Base-by-base conservation (phyloP, 1,139 yeast species). In the Taphrina flavorubra region DNA sequence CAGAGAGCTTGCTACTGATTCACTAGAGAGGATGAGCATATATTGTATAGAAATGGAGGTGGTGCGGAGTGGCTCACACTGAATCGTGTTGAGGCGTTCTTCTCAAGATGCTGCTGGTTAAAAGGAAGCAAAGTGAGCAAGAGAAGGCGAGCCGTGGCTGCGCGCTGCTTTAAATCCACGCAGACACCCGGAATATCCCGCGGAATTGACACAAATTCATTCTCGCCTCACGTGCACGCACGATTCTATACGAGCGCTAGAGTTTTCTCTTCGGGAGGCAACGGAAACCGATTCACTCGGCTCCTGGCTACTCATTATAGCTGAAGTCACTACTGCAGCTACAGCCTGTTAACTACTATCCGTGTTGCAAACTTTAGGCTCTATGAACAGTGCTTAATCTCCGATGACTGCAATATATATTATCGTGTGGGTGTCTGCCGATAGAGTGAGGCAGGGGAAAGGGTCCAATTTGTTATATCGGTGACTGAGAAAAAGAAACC, bases 51-150 rank as follows among this genome's bases (percentile, higher is more conserved):
- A 46, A 20, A 46, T 46, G 10, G 51, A 25, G 31, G 31, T 25
- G 51, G 51, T 46, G 51, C 51, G 51, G 51, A 20, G 51, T 46
- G 51, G 51, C 20, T 46, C 11, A 46, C 51, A 16, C n/a, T 46
- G 51, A 2, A 25, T 1, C 1, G 31, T 46, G 3, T n/a, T 46
- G 11, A 8, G 51, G 51, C 51, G 51, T 46, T 46, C 31, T 25
- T 6, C 16, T 46, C n/a, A 6, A 11, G 42, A 39, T 2, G 14
- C 42, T 14, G 11, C 18, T 11, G 18, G 18, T 2, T 46, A 2
- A 1, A 6, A n/a, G 25, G 18, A 8, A n/a, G 18, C 11, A 1
- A n/a, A 46, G 18, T n/a, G 11, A 46, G 51, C 51, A 18, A n/a
- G 25, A 8, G 51, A 10, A 18, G n/a, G 51, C 51, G 20, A 46